Conservation (phyloP, 2,329 filamentous ascomycete species). For the Colletotrichum eremochloae region DNA sequence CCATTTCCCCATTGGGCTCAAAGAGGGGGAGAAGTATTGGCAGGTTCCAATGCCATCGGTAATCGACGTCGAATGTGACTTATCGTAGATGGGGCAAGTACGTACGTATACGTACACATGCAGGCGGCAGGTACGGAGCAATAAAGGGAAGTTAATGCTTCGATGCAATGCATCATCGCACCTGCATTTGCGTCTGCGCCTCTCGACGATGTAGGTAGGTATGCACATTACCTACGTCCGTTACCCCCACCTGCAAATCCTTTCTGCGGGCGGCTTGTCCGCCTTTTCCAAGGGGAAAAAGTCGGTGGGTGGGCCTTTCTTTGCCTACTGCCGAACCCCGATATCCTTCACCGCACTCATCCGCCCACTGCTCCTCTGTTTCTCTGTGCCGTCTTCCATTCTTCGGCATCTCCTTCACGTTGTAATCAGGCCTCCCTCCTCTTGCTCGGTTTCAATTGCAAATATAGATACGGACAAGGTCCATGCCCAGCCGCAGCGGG, state of each 20-base stretch:
- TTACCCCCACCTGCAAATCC: neutral
- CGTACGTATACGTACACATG: neutral
- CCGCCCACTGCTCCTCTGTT: neutral
- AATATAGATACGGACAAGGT: neutral
- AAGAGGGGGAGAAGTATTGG: neutral
- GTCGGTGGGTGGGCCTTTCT: neutral
- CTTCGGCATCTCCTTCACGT: neutral
- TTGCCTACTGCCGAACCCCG: neutral
- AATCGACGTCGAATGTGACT: neutral
- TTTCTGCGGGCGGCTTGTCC: neutral
- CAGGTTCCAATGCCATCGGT: neutral
- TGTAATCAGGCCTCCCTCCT: neutral
- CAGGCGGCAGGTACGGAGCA: neutral
- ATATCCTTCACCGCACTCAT: neutral
- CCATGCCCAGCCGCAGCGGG: slow-evolving; percentile 1
- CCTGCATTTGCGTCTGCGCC: neutral
- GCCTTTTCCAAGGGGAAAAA: neutral
- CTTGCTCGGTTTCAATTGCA: neutral
- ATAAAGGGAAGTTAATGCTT: neutral
- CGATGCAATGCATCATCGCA: slow-evolving; percentile 5
- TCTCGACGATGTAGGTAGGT: neutral
- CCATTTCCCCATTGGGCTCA: neutral
- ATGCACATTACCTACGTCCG: neutral
- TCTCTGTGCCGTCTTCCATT: neutral
- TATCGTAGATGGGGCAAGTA: neutral